Evolutionary conservation across 2,329 filamentous ascomycete species (phyloP), one percentile per base, ranked within the genome.

Genomic region (Huntiella omanensis): DNA sequence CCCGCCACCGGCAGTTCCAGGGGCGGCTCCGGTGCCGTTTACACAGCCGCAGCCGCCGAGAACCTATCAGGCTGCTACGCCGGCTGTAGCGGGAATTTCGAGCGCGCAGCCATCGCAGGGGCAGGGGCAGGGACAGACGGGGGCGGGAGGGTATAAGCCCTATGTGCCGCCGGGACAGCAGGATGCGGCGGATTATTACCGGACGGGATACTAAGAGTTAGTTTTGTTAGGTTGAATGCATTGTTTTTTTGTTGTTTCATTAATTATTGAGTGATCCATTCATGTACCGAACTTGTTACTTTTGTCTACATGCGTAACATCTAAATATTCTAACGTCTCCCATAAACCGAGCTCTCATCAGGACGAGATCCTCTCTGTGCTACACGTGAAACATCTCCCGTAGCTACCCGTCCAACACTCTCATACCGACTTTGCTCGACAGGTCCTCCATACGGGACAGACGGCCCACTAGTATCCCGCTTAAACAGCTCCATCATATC

Each of bases 401-500:
- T 28, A 28, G 22, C 22, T 28, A 8, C 22, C 22, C 22, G 22
- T 28, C 22, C 22, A 28, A 8, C 22, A n/a, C 40, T 44, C 35
- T 45, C 38, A 28, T 17, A 16, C 37, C 11, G 7, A 8, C 7
- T 3, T 12, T 15, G 16, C 37, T 40, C 11, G 15, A 40, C 4
- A 40, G 22, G 37, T 40, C 37, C 19, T 45, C 35, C 8, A 45
- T 16, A 52, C 52, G 28, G 2, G 10, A 32, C 11, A 16, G 10
- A 13, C 11, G 37, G 40, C 28, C 15, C 6, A 39, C 37, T 42
- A 11, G 53, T 52, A 39, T 53, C 50, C 4, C 77, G 76, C 52
- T 75, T 77, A 66, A 98, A 98, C 48, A 98, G 70, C 43, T 83
- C 79, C 60, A 98, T 71, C 60, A 98, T 92, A 62, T 98, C 91